Conservation (phyloP, 805 yeast genomes). For the Priceomyces melissophilus region DNA sequence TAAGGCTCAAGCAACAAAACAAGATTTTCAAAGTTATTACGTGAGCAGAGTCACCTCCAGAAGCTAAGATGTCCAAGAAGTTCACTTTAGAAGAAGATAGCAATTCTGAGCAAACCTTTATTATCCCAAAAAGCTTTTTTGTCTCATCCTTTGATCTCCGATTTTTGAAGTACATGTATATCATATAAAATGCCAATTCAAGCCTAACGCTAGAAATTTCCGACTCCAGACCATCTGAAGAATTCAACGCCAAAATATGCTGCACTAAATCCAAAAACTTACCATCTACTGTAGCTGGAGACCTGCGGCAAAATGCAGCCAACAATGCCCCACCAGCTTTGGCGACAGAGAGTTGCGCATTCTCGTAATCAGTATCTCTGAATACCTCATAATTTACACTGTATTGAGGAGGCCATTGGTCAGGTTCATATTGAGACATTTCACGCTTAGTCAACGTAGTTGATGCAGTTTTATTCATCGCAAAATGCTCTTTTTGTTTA, state of each 20-base stretch:
- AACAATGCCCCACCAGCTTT: conserved; percentile 77
- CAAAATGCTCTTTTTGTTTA: conserved; percentile 27
- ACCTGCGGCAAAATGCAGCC: conserved; percentile 58
- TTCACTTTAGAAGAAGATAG: conserved; percentile 49
- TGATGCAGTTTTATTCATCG: neutral
- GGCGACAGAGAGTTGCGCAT: conserved; percentile 66
- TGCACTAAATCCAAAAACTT: conserved; percentile 33
- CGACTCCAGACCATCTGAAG: conserved; percentile 41
- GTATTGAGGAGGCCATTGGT: conserved; percentile 42
- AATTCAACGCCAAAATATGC: conserved; percentile 49
- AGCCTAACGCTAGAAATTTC: conserved; percentile 59
- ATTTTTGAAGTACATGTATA: conserved; percentile 36
- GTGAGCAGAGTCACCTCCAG: conserved; percentile 41
- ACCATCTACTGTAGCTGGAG: conserved; percentile 27
- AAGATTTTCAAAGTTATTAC: conserved; percentile 61
- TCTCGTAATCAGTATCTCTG: conserved; percentile 57
- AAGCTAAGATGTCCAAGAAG: conserved; percentile 41
- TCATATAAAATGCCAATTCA: conserved; percentile 60
- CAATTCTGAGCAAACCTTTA: conserved; percentile 42
- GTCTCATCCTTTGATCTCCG: conserved; percentile 26
- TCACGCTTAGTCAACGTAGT: conserved; percentile 15
- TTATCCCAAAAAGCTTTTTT: conserved; percentile 37
- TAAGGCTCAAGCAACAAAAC: conserved; percentile 44
- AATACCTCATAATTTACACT: conserved; percentile 56
- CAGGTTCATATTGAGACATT: conserved; percentile 49